Base-by-base conservation (phyloP, 2,329 filamentous ascomycete genomes). In the Epichloe elymi region DNA sequence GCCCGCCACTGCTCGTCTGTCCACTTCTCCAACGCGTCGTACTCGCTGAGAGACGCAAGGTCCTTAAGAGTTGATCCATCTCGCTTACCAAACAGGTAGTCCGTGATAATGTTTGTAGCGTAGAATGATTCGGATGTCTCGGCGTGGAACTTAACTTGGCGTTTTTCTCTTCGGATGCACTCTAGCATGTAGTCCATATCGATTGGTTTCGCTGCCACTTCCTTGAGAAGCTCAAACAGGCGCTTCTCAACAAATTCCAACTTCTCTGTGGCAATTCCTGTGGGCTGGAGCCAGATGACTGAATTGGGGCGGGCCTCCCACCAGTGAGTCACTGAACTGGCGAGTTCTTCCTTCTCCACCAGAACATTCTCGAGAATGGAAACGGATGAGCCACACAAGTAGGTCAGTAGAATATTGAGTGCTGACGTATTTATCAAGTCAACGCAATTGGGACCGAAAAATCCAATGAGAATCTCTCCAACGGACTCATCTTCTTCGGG, bases 401-500 rank as follows among this genome's bases (percentile, higher is more conserved):
- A 98, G 2, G 85, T 82, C 39, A 95, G 75, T 2, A 94, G 70
- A 48, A 95, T 80, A 55, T 86, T 86, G 3, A 96, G 70, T 1
- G 90, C 93, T 14, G 83, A 83, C 11, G 79, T 78, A 40, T 77
- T 71, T 23, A 86, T 64, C 2, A 78, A 66, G 58, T 96, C 82
- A 49, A 79, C 85, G 65, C 85, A 89, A 59, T 84, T 76, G 0
- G 93, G 93, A 0, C 93, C 93, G 51, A 97, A 82, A 69, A 94
- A 95, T 1, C 79, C 85, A 19, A 96, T 82, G 46, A 88, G 72
- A 47, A 97, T 82, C 63, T 97, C 91, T 38, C 93, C 93, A 51
- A 83, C 86, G 0, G 88, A 91, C 64, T 98, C 93, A 58, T 98
- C 93, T 60, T 96, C 91, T 64, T 98, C 93, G 0, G 93, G 93